Percentiles rank a stretch among this genome's conserved stretches.
Evolutionary conservation across 306 rosid species (phyloP).

Genomic region (Acacia confusa): DNA sequence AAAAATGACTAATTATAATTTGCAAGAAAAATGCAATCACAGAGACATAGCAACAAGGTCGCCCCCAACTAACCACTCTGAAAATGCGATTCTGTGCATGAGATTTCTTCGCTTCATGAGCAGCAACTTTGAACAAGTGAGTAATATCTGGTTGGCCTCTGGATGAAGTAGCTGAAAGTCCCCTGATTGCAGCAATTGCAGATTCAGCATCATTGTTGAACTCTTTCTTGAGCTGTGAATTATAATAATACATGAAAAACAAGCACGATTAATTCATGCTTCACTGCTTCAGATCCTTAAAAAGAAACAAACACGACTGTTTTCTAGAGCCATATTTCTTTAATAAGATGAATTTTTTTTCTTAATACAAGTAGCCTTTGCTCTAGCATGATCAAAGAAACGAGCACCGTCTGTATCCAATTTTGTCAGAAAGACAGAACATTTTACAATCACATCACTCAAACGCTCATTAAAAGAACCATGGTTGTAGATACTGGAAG

Average conservation of each 20-base stretch:
- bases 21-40: neutral
- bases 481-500: constrained; percentile 40
- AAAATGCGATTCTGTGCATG: constrained; percentile 63
- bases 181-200: constrained; percentile 56
- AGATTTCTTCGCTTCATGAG: constrained; percentile 85
- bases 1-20: neutral
- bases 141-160: constrained; percentile 75
- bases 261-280: neutral
- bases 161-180: constrained; percentile 55
- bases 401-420: constrained; percentile 6
- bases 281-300: constrained; percentile 15
- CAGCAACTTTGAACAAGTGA: constrained; percentile 64
- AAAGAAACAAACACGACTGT: neutral
- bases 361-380: neutral
- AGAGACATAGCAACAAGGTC: constrained; percentile 11
- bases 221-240: constrained; percentile 67
- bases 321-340: neutral
- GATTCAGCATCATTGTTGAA: constrained; percentile 77
- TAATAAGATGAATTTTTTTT: neutral
- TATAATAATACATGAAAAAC: neutral
- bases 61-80: constrained; percentile 62
- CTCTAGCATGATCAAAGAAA: neutral
- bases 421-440: neutral
- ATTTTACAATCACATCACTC: neutral
- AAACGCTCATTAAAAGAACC: neutral